phyloP scores from a whole-genome alignment of 2,329 filamentous ascomycete genomes.

The Claviceps paspali region DNA sequence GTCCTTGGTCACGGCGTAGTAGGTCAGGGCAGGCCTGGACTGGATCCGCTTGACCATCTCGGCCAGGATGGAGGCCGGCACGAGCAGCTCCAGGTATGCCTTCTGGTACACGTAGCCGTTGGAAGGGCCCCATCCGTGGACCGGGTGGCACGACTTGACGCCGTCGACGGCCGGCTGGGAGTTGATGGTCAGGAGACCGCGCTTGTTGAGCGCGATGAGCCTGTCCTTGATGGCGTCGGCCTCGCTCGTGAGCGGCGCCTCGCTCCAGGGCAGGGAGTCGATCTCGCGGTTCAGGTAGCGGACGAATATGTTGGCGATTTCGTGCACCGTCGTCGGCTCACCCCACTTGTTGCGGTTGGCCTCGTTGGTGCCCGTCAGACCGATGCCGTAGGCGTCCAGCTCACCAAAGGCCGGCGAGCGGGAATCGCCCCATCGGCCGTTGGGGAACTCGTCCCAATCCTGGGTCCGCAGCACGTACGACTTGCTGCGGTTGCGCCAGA shows the following conservation, averaged over 20 bases:
- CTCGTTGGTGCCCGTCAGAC: slow-evolving; percentile 86
- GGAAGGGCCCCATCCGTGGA: slow-evolving; percentile 86
- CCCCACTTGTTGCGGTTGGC: slow-evolving; percentile 94
- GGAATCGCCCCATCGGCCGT: slow-evolving; percentile 96
- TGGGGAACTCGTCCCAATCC: slow-evolving; percentile 98
- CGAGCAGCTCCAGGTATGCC: slow-evolving; percentile 83
- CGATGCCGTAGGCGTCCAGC: slow-evolving; percentile 85
- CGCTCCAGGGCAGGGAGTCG: slow-evolving; percentile 83
- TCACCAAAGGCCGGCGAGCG: slow-evolving; percentile 93
- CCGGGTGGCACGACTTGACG: slow-evolving; percentile 68
- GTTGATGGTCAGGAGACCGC: slow-evolving; percentile 88
- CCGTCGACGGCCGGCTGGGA: slow-evolving; percentile 92
- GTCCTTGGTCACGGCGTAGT: slow-evolving; percentile 79
- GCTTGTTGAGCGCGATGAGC: slow-evolving; percentile 67
- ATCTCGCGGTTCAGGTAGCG: slow-evolving; percentile 70
- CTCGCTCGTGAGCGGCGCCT: slow-evolving; percentile 71
- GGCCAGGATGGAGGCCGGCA: slow-evolving; percentile 63
- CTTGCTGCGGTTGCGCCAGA: slow-evolving; percentile 95
- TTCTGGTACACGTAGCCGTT: slow-evolving; percentile 99
- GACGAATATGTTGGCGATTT: slow-evolving; percentile 72
- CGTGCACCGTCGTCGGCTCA: slow-evolving; percentile 60
- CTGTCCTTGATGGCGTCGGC: slow-evolving; percentile 62
- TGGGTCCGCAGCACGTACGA: slow-evolving; percentile 92
- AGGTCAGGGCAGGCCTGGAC: slow-evolving; percentile 68
- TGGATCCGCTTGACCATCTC: slow-evolving; percentile 68